Base-by-base conservation (phyloP, 331 rosid species). In the Cucumis variabilis region DNA sequence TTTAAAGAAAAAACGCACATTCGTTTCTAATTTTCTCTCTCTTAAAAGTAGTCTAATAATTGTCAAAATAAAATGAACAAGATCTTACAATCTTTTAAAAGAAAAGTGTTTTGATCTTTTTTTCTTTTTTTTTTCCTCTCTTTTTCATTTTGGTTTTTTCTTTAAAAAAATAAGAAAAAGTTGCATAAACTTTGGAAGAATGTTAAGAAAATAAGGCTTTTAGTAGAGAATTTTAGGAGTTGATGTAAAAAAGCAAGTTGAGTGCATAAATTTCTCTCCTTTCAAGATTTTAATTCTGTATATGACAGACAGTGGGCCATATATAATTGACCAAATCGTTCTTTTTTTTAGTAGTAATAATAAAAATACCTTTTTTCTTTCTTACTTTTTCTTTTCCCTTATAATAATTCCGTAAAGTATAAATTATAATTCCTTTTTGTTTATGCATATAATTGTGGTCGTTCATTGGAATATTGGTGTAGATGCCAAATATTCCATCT, bases 271-370 rank as follows among this genome's bases (percentile, higher is more conserved):
- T 76, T 76, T 77, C 63, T 77, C 37, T 77, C 7, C 83, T 13
- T 77, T 77, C 83, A 28, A 77, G 83, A 46, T 0, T 75, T 41
- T 21, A 41, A 41, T 37, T 44, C 3, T 37, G 11, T 0, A 0
- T 16, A 17, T 71, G 77, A 33, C 78, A 72, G 78, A 19, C n/a
- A 70, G 83, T 48, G 83, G 83, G 83, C 83, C 80, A 74, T 13
- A 24, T 41, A n/a, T 48, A 13, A 77, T 77, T 77, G 83, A 77
- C 83, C 37, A 77, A 77, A 77, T 77, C 11, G 50, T 77, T 46
- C 13, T 33, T 16, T 58, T 58, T 72, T 33, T 44, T 7, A 44
- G 8, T 44, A 44, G 48, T 44, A 69, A 69, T 70, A 70, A 5
- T 70, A 28, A 70, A 70, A 70, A 16, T 19, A 30, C 44, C 46